Base-by-base conservation (phyloP, 345 rosid species). In the Melaleuca quinquenervia region DNA sequence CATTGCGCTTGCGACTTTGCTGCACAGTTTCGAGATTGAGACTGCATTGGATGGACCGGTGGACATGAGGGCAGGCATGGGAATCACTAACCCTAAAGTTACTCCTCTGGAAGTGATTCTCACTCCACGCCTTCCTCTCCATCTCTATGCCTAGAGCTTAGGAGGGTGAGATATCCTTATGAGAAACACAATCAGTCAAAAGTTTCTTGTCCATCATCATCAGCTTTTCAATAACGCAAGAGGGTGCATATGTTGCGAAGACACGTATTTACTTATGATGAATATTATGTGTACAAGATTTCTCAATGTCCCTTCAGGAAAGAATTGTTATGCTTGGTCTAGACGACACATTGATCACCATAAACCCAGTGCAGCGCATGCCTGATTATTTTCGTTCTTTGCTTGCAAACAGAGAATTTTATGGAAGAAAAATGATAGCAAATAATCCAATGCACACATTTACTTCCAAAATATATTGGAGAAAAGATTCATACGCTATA, bases 61-160 rank as follows among this genome's bases (percentile, higher is more conserved):
- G 45, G 92, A 91, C 36, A 90, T 90, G 92, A 88, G 60, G 52
- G 92, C 36, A 5, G 83, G 55, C 9, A 52, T 29, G 11, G 92
- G 91, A 9, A 36, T 92, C 50, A 90, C 90, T 62, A 83, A 88
- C 50, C 93, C 94, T 8, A 92, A 85, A 86, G 94, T 92, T 78
- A 91, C 91, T 6, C 92, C 93, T 24, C 88, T 92, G 11, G 91
- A 89, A 76, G 92, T 90, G 74, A 49, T 89, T 6, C 85, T 93
- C 53, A 85, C 88, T 21, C 93, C 94, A 21, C 90, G 93, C 83
- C 88, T 90, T 29, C 41, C 41, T 60, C 41, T 6, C 27, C 74
- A 60, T 60, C 74, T 60, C 7, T 60, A 60, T 27, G 20, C 14
- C 8, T 60, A 27, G 27, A 27, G 18, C 41, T 13, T 27, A 14